Percentiles rank a stretch among this genome's conserved stretches.
Evolutionary conservation across 306 rosid species (phyloP).

Genomic region (Dalbergia cultrata): DNA sequence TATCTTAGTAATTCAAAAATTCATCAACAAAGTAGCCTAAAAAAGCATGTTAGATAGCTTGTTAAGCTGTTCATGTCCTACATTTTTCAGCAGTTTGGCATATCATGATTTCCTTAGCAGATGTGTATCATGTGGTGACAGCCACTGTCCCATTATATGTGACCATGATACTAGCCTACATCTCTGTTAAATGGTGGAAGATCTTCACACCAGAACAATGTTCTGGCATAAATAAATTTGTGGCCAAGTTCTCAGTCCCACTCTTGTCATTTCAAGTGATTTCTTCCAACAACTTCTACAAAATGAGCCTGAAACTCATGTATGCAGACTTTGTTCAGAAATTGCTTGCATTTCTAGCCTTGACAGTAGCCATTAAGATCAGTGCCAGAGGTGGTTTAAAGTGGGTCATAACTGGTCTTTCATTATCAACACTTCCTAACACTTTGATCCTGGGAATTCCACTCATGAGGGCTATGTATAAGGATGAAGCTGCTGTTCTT

Average conservation of each 20-base stretch:
- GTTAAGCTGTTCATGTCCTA: constrained; percentile 45
- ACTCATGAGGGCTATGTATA: constrained; percentile 90
- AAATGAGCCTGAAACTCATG: constrained; percentile 79
- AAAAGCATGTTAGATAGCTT: constrained; percentile 57
- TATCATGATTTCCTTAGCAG: constrained; percentile 77
- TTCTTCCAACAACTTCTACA: constrained; percentile 77
- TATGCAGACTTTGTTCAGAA: constrained; percentile 78
- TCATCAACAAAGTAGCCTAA: constrained; percentile 56
- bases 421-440: constrained; percentile 92
- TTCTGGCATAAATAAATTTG: constrained; percentile 92
- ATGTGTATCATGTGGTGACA: constrained; percentile 79
- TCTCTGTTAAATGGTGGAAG: constrained; percentile 93
- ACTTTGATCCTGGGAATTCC: constrained; percentile 94
- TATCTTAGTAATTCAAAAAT: constrained; percentile 51
- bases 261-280: constrained; percentile 85
- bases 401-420: constrained; percentile 80
- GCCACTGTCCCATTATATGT: constrained; percentile 91
- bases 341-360: constrained; percentile 60
- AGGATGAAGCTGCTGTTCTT: constrained; percentile 62
- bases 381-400: constrained; percentile 67
- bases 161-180: constrained; percentile 84
- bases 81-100: constrained; percentile 41
- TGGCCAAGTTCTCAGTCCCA: constrained; percentile 93
- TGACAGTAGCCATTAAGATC: constrained; percentile 62
- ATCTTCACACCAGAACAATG: constrained; percentile 94